phyloP scores from a whole-genome alignment of 805 yeast species.

The Saccharomycopsis fermentans region DNA sequence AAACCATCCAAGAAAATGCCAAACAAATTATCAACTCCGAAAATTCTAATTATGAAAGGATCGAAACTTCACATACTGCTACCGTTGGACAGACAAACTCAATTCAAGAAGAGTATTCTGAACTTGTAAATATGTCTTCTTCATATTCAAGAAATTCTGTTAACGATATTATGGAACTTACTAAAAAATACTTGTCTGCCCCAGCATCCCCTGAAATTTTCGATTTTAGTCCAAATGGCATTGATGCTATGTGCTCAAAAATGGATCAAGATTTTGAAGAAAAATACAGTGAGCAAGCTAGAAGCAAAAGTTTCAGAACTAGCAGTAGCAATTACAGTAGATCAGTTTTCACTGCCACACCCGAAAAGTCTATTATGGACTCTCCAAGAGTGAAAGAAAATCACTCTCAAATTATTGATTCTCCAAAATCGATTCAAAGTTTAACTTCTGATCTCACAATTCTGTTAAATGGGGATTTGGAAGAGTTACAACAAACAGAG shows the following conservation, averaged over 20 bases:
- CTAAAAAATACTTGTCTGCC: slow-evolving; percentile 13
- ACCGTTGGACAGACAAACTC: not conserved
- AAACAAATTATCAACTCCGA: not conserved
- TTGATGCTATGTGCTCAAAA: not conserved
- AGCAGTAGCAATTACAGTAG: not conserved
- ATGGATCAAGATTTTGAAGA: not conserved
- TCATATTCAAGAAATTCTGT: not conserved
- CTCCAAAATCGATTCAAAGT: slow-evolving; percentile 3
- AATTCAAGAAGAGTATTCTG: not conserved
- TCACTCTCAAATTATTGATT: not conserved
- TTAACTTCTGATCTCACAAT: not conserved
- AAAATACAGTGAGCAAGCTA: not conserved
- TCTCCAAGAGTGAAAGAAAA: not conserved
- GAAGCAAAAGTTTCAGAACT: not conserved
- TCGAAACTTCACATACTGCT: not conserved
- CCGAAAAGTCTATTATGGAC: not conserved
- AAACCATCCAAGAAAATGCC: not conserved
- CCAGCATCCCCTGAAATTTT: slow-evolving; percentile 10
- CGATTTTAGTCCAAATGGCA: not conserved
- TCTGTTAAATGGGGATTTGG: slow-evolving; percentile 2
- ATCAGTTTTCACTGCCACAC: not conserved
- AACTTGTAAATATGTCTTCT: slow-evolving; percentile 1
- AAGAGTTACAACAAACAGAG: slow-evolving; percentile 4
- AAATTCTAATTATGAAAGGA: not conserved
- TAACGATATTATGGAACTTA: slow-evolving; percentile 6